Evolutionary conservation across 345 rosid species (phyloP).

Genomic region (Pugionium dolabratum): DNA sequence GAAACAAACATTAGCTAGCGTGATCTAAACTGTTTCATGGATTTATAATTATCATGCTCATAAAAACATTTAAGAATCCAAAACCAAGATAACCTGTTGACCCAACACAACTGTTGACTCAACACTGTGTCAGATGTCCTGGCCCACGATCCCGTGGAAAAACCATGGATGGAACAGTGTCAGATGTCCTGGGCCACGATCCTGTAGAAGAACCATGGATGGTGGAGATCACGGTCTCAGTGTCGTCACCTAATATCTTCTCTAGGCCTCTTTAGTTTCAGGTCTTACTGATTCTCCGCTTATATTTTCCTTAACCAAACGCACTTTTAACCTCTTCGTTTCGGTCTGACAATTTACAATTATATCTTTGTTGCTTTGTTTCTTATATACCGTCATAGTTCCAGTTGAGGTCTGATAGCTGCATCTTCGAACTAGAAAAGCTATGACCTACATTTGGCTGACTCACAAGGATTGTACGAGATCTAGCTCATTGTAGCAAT

Average conservation of each 20-base stretch:
- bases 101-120: constrained; percentile 92
- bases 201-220: constrained; percentile 83
- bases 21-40: constrained; percentile 31
- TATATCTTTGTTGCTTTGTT: constrained; percentile 1
- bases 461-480: too few species aligned
- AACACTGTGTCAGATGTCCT: constrained; percentile 89
- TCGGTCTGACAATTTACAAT: neutral
- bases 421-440: too few species aligned
- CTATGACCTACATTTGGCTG: too few species aligned
- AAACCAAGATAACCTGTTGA: too few species aligned
- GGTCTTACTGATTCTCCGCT: too few species aligned
- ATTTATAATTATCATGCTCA: constrained; percentile 28
- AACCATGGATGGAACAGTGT: constrained; percentile 99
- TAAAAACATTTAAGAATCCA: constrained; percentile 27
- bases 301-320: constrained; percentile 12
- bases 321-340: constrained; percentile 8
- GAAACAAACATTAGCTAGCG: too few species aligned
- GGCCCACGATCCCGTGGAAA: constrained; percentile 74
- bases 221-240: constrained; percentile 70
- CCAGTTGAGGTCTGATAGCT: too few species aligned
- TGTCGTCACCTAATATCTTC: too few species aligned
- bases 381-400: too few species aligned
- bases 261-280: too few species aligned
- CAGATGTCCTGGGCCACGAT: too few species aligned
- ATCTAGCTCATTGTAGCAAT: constrained; percentile 4